These are phyloP conservation scores for Ilyonectria destructans DNA, from an alignment of 2,329 filamentous ascomycete species.

Conservation along the genomic window DNA sequence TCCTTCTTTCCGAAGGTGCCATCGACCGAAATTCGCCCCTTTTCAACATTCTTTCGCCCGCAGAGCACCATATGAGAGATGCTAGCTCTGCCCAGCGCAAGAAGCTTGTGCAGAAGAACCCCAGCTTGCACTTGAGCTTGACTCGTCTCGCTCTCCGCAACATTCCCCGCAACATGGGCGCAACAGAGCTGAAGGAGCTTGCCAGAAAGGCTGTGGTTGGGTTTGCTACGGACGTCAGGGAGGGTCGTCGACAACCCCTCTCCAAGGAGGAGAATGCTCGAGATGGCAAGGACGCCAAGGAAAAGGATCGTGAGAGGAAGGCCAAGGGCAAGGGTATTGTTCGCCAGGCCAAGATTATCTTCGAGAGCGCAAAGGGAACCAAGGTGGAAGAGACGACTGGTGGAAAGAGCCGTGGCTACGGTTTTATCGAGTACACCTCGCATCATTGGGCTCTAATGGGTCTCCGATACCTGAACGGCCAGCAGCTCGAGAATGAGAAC, in stretches of 20 bases:
- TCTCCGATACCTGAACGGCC: conserved; percentile 92
- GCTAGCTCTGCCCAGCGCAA: conserved; percentile 90
- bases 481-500: conserved; percentile 69
- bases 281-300: conserved; percentile 84
- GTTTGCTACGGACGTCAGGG: conserved; percentile 92
- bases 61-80: conserved; percentile 91
- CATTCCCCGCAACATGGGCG: conserved; percentile 85
- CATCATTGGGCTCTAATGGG: conserved; percentile 97
- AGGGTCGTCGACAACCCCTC: conserved; percentile 81
- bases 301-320: conserved; percentile 85
- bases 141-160: conserved; percentile 94
- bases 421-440: conserved; percentile 96
- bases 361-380: conserved; percentile 87
- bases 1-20: conserved; percentile 88
- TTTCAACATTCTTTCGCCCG: conserved; percentile 81
- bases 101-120: conserved; percentile 92
- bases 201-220: conserved; percentile 94
- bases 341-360: conserved; percentile 94
- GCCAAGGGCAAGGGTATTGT: conserved; percentile 89
- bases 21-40: conserved; percentile 85
- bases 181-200: conserved; percentile 92
- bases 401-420: conserved; percentile 92
- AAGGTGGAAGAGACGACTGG: conserved; percentile 86
- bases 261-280: conserved; percentile 92
- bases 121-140: conserved; percentile 88